phyloP scores from a whole-genome alignment of 306 rosid species.

The Rubus parviflorus region DNA sequence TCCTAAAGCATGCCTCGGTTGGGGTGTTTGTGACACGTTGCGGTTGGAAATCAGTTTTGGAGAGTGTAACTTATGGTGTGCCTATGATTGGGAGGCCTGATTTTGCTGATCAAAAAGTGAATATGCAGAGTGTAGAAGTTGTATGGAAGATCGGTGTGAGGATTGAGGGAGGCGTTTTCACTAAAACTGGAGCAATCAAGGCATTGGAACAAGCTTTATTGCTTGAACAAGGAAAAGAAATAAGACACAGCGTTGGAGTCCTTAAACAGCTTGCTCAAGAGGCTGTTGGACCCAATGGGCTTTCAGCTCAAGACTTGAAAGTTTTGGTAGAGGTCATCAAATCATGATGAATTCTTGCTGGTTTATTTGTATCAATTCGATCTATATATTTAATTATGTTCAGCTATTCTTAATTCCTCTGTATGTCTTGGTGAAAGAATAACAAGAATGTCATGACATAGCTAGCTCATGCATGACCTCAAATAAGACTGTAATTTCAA shows the following conservation, averaged over 20 bases:
- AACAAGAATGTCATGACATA: too few relatives aligned
- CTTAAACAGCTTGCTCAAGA: constrained; percentile 1
- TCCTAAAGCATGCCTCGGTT: not conserved
- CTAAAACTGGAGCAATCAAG: not conserved
- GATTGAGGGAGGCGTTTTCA: not conserved
- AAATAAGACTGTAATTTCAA: too few relatives aligned
- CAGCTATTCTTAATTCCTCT: too few relatives aligned
- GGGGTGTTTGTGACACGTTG: not conserved
- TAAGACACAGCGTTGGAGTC: not conserved
- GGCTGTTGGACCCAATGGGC: not conserved
- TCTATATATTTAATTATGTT: too few relatives aligned
- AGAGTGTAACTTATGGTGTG: not conserved
- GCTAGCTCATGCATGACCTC: too few relatives aligned
- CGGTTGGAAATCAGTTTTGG: constrained; percentile 1
- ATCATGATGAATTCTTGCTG: not conserved
- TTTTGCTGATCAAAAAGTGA: not conserved
- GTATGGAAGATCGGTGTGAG: not conserved
- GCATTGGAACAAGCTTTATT: not conserved
- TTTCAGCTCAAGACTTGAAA: not conserved
- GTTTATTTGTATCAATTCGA: not conserved
- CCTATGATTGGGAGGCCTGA: constrained; percentile 5
- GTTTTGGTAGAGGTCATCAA: constrained; percentile 1
- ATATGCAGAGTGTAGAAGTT: not conserved
- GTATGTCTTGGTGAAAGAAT: too few relatives aligned
- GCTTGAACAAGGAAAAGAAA: not conserved